A percentile compares a stretch with the other conserved stretches of the same genome.
Evolutionary conservation across 495 filamentous ascomycete genomes (phyloP).

Genomic region (Penicillium verhagenii): DNA sequence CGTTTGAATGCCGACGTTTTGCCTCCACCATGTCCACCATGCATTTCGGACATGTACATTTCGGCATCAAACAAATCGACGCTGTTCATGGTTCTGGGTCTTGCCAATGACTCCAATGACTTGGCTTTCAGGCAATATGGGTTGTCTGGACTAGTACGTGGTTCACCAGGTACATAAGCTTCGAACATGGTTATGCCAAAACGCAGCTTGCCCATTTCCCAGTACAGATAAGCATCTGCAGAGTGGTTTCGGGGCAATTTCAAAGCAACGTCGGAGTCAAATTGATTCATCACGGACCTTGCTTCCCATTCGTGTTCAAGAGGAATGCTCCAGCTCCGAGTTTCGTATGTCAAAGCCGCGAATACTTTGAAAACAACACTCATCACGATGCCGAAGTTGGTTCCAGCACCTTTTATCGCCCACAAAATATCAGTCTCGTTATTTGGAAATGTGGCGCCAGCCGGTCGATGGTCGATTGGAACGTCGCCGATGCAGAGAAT

Average conservation of each 20-base stretch:
- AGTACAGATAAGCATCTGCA: conserved; percentile 59
- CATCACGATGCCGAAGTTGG: conserved; percentile 63
- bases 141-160: too few species aligned
- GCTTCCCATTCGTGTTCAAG: conserved; percentile 40
- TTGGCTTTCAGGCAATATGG: too few species aligned
- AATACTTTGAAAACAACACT: conserved; percentile 56
- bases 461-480: conserved; percentile 47
- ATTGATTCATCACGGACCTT: conserved; percentile 40
- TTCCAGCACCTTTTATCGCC: conserved; percentile 61
- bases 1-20: conserved; percentile 67
- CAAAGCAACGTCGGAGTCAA: conserved; percentile 42
- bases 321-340: conserved; percentile 53
- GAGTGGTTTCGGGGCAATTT: conserved; percentile 47
- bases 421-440: conserved; percentile 58
- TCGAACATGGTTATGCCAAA: conserved; percentile 58
- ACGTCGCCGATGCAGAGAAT: conserved; percentile 49
- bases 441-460: conserved; percentile 43
- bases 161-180: too few species aligned
- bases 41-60: conserved; percentile 62
- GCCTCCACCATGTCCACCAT: conserved; percentile 55
- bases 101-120: too few species aligned
- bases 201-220: conserved; percentile 44
- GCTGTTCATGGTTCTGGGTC: conserved; percentile 45
- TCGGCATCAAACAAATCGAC: conserved; percentile 57
- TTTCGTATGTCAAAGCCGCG: conserved; percentile 40